phyloP scores from a whole-genome alignment of 345 rosid genomes.

The Xanthoceras sorbifolium region DNA sequence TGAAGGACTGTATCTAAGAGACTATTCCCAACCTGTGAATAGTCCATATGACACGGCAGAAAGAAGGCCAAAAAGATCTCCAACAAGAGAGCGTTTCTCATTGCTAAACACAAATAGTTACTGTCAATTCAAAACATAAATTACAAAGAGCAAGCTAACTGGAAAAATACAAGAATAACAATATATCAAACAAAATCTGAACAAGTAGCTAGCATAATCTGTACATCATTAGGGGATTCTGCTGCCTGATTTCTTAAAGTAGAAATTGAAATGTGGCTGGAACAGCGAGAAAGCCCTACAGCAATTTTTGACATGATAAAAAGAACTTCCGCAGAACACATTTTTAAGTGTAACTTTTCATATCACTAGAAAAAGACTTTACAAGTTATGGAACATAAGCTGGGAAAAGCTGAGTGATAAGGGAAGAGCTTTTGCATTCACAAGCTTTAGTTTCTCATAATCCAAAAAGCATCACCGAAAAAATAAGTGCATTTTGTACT shows the following conservation, averaged over 20 bases:
- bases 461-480: neutral
- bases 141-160: slow-evolving; percentile 28
- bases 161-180: neutral
- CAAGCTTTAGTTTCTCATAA: slow-evolving; percentile 3
- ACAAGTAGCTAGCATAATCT: slow-evolving; percentile 19
- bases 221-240: neutral
- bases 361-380: neutral
- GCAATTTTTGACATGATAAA: neutral
- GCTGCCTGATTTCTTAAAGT: neutral
- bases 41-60: slow-evolving; percentile 94
- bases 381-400: neutral
- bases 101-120: slow-evolving; percentile 72
- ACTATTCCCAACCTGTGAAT: slow-evolving; percentile 65
- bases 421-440: neutral
- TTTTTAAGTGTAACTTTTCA: neutral
- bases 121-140: slow-evolving; percentile 40
- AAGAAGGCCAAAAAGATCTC: slow-evolving; percentile 96
- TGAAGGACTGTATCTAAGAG: neutral
- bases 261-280: neutral
- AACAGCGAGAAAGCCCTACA: neutral
- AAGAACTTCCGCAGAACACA: neutral
- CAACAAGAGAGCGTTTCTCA: slow-evolving; percentile 80
- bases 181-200: slow-evolving; percentile 29
- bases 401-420: neutral
- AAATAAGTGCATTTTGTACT: neutral